Evolutionary conservation across 2,329 filamentous ascomycete genomes (phyloP), one percentile per base, ranked within the genome.

Genomic region (Exserohilum rostratum): DNA sequence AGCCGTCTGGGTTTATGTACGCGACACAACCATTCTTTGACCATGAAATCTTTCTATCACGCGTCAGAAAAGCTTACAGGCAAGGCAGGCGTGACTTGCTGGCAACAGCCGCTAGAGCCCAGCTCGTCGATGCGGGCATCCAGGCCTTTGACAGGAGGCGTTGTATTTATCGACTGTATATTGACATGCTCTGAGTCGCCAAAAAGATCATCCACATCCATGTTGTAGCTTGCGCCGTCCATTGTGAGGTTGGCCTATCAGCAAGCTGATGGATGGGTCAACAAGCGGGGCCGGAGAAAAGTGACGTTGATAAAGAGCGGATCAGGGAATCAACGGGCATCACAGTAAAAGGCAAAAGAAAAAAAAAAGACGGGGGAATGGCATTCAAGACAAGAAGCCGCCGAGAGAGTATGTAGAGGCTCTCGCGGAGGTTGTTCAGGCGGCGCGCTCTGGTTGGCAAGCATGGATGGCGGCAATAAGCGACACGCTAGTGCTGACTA

Each of bases 11-110:
- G 17, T 87, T 85, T 62, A 98, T 89, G 49, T 88, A 89, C 25
- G 93, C 93, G 62, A 98, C 90, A 55, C 88, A 91, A 38, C 93
- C 93, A 57, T 87, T 85, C 66, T 88, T 92, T 10, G 93, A 96
- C 93, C 93, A 98, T 27, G 90, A 87, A 49, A 97, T 84, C 61
- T 86, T 86, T 71, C 92, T 96, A 54, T 20, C 15, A 18, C 34
- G 6, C 27, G 43, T 67, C 22, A 65, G 40, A 20, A n/a, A 3
- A 22, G 22, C 11, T 10, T 1, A 47, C 7, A 25, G 15, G 27
- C 31, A 20, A 17, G 13, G 17, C 9, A 25, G 22, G n/a, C 34
- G n/a, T 29, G 39, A 82, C 87, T 77, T 85, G 95, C 91, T 92
- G 89, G 80, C 88, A 91, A 73, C 90, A 95, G 13, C 91, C 91